phyloP scores from a whole-genome alignment of 1,139 yeast genomes.

The Taphrina communis region DNA sequence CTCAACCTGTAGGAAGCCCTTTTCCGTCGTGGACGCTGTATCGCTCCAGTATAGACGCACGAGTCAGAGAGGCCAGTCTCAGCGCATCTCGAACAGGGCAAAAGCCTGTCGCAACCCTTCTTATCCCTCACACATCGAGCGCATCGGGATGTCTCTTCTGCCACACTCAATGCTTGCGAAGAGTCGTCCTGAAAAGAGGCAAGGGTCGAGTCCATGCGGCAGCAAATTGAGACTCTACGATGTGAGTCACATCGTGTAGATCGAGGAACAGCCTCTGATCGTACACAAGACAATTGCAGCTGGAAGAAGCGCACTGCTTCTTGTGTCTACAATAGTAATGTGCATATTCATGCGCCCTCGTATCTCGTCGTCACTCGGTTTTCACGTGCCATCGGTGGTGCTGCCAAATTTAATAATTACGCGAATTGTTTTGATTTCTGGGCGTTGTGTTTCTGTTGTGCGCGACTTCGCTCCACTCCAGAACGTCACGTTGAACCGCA shows the following conservation, averaged over 20 bases:
- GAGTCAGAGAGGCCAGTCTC: background rate
- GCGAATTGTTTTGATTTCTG: background rate
- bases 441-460: no score
- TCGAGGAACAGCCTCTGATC: no score
- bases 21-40: background rate
- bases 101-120: constrained; percentile 21
- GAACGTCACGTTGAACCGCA: no score
- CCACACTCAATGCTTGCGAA: background rate
- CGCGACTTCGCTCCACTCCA: no score
- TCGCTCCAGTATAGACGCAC: constrained; percentile 16
- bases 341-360: background rate
- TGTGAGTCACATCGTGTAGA: no score
- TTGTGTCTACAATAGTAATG: no score
- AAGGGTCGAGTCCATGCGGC: background rate
- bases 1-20: background rate
- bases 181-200: constrained; percentile 4
- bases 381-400: background rate
- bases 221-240: background rate
- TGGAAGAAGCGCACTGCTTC: no score
- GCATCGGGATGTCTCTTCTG: constrained; percentile 7
- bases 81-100: constrained; percentile 10
- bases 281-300: no score
- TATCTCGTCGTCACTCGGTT: background rate
- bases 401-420: background rate
- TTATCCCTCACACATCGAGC: constrained; percentile 15